Conservation (phyloP, 2,329 filamentous ascomycete species). For the Penicillium glabrum region DNA sequence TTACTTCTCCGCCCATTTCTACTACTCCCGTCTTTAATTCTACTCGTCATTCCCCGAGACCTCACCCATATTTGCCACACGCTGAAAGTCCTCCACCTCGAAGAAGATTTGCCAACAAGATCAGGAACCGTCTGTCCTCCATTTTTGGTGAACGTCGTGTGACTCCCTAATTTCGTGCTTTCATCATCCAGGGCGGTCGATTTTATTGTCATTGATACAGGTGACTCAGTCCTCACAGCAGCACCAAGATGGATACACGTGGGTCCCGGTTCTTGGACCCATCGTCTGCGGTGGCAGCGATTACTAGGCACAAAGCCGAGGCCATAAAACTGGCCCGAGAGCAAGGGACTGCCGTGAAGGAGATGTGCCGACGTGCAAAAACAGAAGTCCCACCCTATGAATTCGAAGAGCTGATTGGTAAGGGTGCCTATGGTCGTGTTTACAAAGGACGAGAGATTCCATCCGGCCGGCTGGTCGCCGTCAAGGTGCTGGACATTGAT, state of each 20-base stretch:
- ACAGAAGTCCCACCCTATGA: slow-evolving; percentile 47
- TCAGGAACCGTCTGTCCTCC: background rate
- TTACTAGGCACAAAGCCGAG: slow-evolving; percentile 51
- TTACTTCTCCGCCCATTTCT: background rate
- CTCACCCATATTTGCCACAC: background rate
- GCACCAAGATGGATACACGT: slow-evolving; percentile 31
- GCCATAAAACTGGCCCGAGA: slow-evolving; percentile 48
- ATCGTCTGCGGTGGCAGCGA: slow-evolving; percentile 43
- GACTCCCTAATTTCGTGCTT: background rate
- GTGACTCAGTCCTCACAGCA: background rate
- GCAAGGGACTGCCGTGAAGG: slow-evolving; percentile 45
- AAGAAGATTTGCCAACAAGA: background rate
- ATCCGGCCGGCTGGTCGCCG: slow-evolving; percentile 46
- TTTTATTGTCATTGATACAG: background rate
- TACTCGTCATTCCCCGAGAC: background rate
- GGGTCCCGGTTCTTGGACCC: slow-evolving; percentile 40
- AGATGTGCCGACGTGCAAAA: slow-evolving; percentile 49
- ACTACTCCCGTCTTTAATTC: background rate
- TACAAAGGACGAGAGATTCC: slow-evolving; percentile 48
- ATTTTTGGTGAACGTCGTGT: background rate
- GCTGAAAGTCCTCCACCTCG: background rate
- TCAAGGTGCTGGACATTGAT: slow-evolving; percentile 54
- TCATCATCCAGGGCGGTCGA: background rate
- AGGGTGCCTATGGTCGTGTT: slow-evolving; percentile 52
- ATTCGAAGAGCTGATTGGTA: slow-evolving; percentile 53